Evolutionary conservation across 352 stramenopile genomes (phyloP).

Genomic region (Aphanomyces euteiches): DNA sequence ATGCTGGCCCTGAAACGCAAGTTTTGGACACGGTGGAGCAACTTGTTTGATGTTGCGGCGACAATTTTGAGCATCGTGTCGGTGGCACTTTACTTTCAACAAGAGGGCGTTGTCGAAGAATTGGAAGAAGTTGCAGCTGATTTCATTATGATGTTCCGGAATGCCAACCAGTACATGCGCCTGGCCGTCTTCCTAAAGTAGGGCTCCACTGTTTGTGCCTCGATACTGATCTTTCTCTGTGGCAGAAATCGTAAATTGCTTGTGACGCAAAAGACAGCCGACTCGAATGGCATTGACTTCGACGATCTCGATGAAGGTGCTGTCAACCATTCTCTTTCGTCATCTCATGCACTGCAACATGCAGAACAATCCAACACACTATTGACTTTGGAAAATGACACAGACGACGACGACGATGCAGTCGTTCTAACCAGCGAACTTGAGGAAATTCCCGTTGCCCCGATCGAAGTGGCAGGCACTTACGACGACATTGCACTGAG

Average conservation of each 20-base stretch:
- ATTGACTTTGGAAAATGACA: slow-evolving; percentile 28
- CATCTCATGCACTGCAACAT: slow-evolving; percentile 50
- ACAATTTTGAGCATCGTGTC: slow-evolving; percentile 75
- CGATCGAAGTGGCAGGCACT: slow-evolving; percentile 17
- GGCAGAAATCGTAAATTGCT: slow-evolving; percentile 56
- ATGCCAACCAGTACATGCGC: slow-evolving; percentile 74
- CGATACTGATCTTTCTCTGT: not conserved
- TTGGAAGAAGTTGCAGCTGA: slow-evolving; percentile 80
- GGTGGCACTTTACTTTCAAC: slow-evolving; percentile 78
- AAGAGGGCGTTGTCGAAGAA: slow-evolving; percentile 72
- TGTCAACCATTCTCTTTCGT: slow-evolving; percentile 43
- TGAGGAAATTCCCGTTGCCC: not conserved
- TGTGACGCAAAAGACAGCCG: slow-evolving; percentile 36
- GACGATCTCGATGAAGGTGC: slow-evolving; percentile 38
- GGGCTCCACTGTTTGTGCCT: slow-evolving; percentile 2
- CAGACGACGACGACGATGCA: slow-evolving; percentile 21
- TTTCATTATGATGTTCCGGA: slow-evolving; percentile 69
- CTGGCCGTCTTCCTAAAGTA: slow-evolving; percentile 83
- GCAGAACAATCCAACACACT: slow-evolving; percentile 37
- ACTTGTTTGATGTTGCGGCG: slow-evolving; percentile 79
- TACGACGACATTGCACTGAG: slow-evolving; percentile 37
- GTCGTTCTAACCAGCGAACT: not conserved
- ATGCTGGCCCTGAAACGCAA: slow-evolving; percentile 72
- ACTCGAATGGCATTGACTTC: slow-evolving; percentile 60
- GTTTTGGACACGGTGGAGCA: slow-evolving; percentile 83